These are phyloP conservation scores for Pilobolus umbonatus DNA, from an alignment of 192 early-diverging fungal genomes.

Conservation along the genomic window DNA sequence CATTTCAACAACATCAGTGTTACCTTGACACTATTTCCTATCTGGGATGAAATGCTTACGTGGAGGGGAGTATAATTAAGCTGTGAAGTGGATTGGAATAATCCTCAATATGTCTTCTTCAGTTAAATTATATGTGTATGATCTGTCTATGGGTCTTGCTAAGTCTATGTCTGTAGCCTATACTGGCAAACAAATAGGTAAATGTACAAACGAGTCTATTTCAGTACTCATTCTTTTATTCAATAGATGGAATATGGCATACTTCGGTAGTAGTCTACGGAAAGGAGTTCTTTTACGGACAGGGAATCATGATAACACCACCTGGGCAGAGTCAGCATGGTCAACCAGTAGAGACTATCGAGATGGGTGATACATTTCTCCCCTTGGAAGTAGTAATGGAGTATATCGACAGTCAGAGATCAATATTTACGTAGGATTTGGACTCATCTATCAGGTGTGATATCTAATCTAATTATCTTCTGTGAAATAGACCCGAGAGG, in stretches of 20 bases:
- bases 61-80: too few relatives aligned
- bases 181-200: constrained; percentile 64
- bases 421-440: constrained; percentile 36
- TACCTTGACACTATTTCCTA: too few relatives aligned
- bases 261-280: constrained; percentile 75
- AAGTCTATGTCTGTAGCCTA: constrained; percentile 56
- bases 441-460: neutral
- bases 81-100: too few relatives aligned
- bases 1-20: too few relatives aligned
- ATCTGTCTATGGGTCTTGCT: constrained; percentile 73
- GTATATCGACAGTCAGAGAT: constrained; percentile 61
- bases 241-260: constrained; percentile 62
- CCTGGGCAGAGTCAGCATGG: constrained; percentile 62
- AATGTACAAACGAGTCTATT: neutral
- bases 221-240: neutral
- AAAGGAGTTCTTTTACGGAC: constrained; percentile 73
- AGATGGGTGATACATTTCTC: constrained; percentile 76
- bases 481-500: constrained; percentile 46
- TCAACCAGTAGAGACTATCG: constrained; percentile 55
- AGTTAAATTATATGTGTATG: constrained; percentile 58
- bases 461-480: neutral
- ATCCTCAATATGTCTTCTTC: constrained; percentile 18
- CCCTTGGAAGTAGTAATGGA: constrained; percentile 66
- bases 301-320: constrained; percentile 55
- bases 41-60: too few relatives aligned